Base-by-base conservation (phyloP, 345 rosid genomes). In the Populus alba region DNA sequence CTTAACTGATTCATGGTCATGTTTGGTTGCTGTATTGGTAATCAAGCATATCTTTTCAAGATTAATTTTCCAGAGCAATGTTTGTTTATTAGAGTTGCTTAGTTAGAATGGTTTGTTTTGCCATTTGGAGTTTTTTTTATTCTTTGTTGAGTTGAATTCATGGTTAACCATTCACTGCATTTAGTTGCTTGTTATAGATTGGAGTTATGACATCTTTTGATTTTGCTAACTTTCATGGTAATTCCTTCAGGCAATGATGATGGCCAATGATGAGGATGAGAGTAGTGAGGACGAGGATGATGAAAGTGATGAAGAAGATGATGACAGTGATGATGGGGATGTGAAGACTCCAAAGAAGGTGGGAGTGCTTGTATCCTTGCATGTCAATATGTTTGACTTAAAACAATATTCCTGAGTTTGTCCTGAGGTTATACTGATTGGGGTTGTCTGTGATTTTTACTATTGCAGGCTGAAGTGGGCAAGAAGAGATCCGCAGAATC, bases 401-500 rank as follows among this genome's bases (percentile, higher is more conserved):
- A 17, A 39, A 15, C 31, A 18, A 18, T 6, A 27, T 2, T 29
- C 38, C 67, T 62, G 37, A 11, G 37, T 77, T 2, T 68, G 51
- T 12, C 49, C 63, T 49, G 12, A 68, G 16, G 31, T 38, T 62
- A 49, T 74, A 12, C n/a, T 70, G 70, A 55, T 29, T 68, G 23
- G 13, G 23, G 17, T 18, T 69, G 25, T 67, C 20, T 51, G 59
- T 22, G 33, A 62, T 71, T 66, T 22, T 61, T 22, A 43, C 75
- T 62, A 51, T 10, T 71, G 17, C 75, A 91, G 97, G 77, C 73
- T 80, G 92, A 83, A 78, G 80, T 76, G 25, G 73, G 85, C 61
- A 92, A 91, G 91, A 94, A 94, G 86, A 94, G 97, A 76, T 22
- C 92, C 17, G 82, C 81, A 7, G 91, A 91, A 66, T 73, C 91